Evolutionary conservation across 306 rosid genomes (phyloP), one percentile per base, ranked within the genome.

Genomic region (Corylus heterophylla): DNA sequence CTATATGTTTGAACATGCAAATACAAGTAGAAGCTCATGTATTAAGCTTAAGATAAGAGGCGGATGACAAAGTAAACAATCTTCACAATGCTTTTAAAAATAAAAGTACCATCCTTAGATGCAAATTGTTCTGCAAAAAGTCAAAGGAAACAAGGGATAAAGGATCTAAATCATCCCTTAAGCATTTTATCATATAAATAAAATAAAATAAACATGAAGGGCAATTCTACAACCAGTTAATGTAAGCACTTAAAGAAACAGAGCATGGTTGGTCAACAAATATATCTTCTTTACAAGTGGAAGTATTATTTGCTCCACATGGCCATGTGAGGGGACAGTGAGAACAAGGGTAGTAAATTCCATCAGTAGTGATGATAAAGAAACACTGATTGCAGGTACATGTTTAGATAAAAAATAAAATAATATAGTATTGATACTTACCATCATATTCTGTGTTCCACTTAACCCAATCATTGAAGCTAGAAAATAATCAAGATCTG

Each of bases 401-500:
- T 68, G 70, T n/a, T 42, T 9, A 68, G 50, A 68, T 42, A 12
- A 39, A 18, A 68, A 68, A 45, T 7, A 37, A 44, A 45, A 9
- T 25, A 29, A 31, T 37, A 8, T 4, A 4, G 54, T 58, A 42
- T 54, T 35, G 20, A 64, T 45, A 78, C 86, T 80, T 84, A 88
- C 91, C 75, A 13, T 71, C 74, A 55, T 81, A 78, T 79, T 80
- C 76, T 64, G 75, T 71, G 49, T 81, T 80, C 85, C 81, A 77
- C 54, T 69, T 69, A 80, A 69, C 59, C 89, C 86, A 67, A 82
- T 82, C 69, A 80, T 73, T 80, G 84, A 86, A 80, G 82, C 72
- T 17, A 86, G 70, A 35, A 39, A 59, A 83, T 79, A 77, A 85
- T 93, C 92, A 79, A 91, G 90, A 88, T 93, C 98, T 91, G 87